Evolutionary conservation across 2,329 filamentous ascomycete genomes (phyloP), one percentile per base, ranked within the genome.

Genomic region (Sphaerulina musiva): DNA sequence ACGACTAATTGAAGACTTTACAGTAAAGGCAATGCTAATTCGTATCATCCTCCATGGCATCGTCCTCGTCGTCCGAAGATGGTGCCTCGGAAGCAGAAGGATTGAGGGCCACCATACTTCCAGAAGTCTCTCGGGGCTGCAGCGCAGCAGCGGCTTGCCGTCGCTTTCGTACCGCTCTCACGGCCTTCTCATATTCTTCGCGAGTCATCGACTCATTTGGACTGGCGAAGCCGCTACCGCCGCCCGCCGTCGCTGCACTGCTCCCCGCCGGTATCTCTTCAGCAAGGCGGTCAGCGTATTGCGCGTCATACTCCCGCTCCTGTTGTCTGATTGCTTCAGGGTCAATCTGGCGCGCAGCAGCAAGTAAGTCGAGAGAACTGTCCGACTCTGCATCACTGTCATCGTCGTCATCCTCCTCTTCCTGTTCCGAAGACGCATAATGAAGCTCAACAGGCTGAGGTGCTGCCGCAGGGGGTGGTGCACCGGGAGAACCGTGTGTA

Each of bases 181-280:
- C 48, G 14, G 59, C 63, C 26, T 56, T 53, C 42, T 55, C 40
- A 39, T 62, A 61, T 2, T 60, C 59, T n/a, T 61, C 53, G 8
- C 47, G 50, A 44, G 42, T 53, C 54, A 59, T 59, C 8, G 60
- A 54, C 20, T 51, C 59, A 0, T 59, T 64, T 2, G 76, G 76
- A 43, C 66, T 75, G 38, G 71, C 73, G 54, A 74, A 76, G 0
- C 76, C 76, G 41, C 73, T 76, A 6, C 76, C 75, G 8, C 75
- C 75, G 3, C 73, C 75, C 2, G 74, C 75, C 0, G 76, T 77
- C 2, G 72, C 72, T 2, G 76, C 76, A 9, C 72, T 75, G 48
- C 73, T 76, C 10, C 76, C 76, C 1, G 75, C 72, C 0, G 73
- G 74, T 36, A 78, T 78, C 12, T 75, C 73, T 34, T 77, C 74